Evolutionary conservation across 2,329 filamentous ascomycete species (phyloP).

Genomic region (Phyllosticta capitalensis): DNA sequence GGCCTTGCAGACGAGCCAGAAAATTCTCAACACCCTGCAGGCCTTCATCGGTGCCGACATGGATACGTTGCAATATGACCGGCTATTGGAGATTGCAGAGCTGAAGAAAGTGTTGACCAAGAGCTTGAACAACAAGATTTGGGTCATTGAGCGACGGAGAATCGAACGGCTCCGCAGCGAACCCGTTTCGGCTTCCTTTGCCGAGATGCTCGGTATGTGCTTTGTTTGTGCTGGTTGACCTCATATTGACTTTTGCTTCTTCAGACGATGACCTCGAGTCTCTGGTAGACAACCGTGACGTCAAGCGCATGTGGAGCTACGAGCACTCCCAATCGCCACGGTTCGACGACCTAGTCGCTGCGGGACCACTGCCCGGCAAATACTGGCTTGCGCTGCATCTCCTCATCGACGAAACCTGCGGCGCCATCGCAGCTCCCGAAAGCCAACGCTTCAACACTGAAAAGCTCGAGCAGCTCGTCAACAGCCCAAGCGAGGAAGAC

Average conservation of each 20-base stretch:
- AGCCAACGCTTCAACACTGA: background rate
- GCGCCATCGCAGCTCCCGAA: conserved; percentile 3
- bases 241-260: background rate
- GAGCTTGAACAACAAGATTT: conserved; percentile 6
- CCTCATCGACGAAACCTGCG: conserved; percentile 8
- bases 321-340: conserved; percentile 2
- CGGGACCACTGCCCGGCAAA: background rate
- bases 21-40: background rate
- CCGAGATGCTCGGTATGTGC: conserved; percentile 1
- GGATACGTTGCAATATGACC: conserved; percentile 7
- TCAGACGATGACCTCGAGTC: conserved; percentile 4
- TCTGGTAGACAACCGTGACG: conserved; percentile 7
- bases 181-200: background rate
- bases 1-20: background rate
- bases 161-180: conserved; percentile 3
- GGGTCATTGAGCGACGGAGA: conserved; percentile 6
- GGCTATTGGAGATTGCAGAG: conserved; percentile 7
- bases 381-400: conserved; percentile 7
- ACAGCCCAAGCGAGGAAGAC: conserved; percentile 1
- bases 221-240: background rate
- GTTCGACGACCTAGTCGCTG: background rate
- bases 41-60: conserved; percentile 7
- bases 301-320: conserved; percentile 6
- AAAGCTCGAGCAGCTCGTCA: conserved; percentile 1
- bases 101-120: conserved; percentile 2